Evolutionary conservation across 331 rosid species (phyloP), one percentile per base, ranked within the genome.

Genomic region (Telfairia occidentalis): DNA sequence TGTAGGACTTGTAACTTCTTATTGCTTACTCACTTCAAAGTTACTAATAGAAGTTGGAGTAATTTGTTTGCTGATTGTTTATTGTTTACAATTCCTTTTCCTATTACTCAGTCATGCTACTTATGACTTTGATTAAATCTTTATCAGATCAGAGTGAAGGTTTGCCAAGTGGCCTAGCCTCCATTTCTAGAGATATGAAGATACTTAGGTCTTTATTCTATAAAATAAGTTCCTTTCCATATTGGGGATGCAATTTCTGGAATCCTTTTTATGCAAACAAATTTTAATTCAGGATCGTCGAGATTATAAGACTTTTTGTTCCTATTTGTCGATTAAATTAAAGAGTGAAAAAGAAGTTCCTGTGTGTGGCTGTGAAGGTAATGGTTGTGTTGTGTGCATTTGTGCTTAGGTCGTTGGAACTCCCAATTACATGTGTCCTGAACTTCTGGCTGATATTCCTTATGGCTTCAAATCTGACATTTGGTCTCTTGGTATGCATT

Each of bases 361-460:
- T 28, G 29, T 49, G 42, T 42, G 45, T 40, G 60, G 16, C 35
- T 9, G 13, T 64, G 76, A 71, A 71, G 49, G 52, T 73, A 53
- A 75, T 77, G 28, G 54, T 52, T 13, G 59, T 13, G 46, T 71
- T 30, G 60, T 75, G 34, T 83, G 77, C 75, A 46, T 81, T 72
- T 77, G 32, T 81, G 40, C 45, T 69, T 86, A 95, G 98, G 99
- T 95, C 37, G 99, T 95, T 10, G 99, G 99, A 82, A 95, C 99
- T 83, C 99, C 99, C 35, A 95, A 95, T 83, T 95, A 95, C 81
- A 95, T 95, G 99, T 95, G 99, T 84, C 99, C 99, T 69, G 99
- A 95, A 87, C 92, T 95, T 73, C 96, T 95, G 75, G 97, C 99
- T 4, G 99, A 95, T 83, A 95, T 95, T 81, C 99, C 99, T 13